Base-by-base conservation (phyloP, 164 flowering plant genomes). In the Stephania cephalantha region DNA sequence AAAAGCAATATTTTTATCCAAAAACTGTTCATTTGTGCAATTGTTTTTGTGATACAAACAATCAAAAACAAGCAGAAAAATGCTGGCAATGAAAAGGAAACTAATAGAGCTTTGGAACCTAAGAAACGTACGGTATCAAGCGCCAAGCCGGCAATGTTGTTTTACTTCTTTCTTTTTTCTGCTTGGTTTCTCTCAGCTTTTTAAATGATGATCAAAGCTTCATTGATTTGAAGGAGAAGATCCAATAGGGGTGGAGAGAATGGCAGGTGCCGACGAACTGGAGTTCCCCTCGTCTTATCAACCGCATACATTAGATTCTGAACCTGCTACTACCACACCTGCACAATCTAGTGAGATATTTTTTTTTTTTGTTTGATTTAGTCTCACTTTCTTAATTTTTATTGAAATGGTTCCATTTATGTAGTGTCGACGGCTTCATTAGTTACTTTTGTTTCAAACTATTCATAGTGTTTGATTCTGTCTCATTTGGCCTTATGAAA, bases 301-400 rank as follows among this genome's bases (percentile, higher is more conserved):
- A 58, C 55, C 53, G 7, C 30, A 70, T 53, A 70, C 18, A 48
- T 70, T 70, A 46, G 58, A 45, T 18, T 48, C 55, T 9, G 31
- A 70, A 22, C 9, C 8, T 5, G n/a, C 29, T 7, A 18, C 72
- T 7, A 45, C 58, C n/a, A 70, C 29, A 17, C 15, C 12, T 1
- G 72, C 46, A 2, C 46, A 70, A 46, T 70, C 58, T 70, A 13
- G 72, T 70, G 30, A 70, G 50, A 66, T 15, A 25, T 66, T 30
- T 42, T 13, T 11, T 7, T 30, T 42, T 13, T 35, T 1, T 7
- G 31, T n/a, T 18, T 22, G 17, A 9, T 22, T 9, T 63, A 22
- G 66, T 7, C 15, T 18, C 20, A 13, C 9, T 63, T 18, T 25
- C 25, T 25, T 50, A 50, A 50, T 11, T 50, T 11, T 50, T 9